These are phyloP conservation scores for Tetrahymena borealis DNA, from an alignment of 73 alveolate genomes.

Conservation along the genomic window DNA sequence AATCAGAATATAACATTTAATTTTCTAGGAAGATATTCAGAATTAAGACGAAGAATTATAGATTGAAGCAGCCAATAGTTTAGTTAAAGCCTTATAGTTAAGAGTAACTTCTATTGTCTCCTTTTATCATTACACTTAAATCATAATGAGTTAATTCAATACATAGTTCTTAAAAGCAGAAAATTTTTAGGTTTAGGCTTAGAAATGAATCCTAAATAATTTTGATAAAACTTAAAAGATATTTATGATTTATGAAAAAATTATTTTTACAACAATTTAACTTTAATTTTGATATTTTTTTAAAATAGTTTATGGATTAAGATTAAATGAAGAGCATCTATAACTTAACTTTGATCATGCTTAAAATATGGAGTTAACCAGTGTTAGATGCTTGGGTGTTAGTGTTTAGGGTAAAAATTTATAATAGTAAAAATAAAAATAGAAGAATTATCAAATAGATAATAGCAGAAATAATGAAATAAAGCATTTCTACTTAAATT, in stretches of 20 bases:
- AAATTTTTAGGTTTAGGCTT: no score
- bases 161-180: no score
- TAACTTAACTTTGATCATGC: slow-evolving; percentile 1
- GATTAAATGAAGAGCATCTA: background rate
- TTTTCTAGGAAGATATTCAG: slow-evolving; percentile 17
- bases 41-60: slow-evolving; percentile 24
- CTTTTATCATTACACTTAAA: background rate
- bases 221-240: no score
- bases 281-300: no score
- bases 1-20: no score
- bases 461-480: no score
- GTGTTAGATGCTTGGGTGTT: slow-evolving; percentile 19
- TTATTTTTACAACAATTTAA: no score
- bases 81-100: background rate
- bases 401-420: background rate
- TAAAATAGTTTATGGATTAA: background rate
- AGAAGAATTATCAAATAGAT: no score
- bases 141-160: background rate
- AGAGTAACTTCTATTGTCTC: background rate
- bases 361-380: slow-evolving; percentile 33
- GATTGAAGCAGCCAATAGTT: background rate
- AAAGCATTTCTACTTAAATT: no score
- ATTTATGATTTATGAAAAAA: no score
- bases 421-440: background rate
- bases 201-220: no score